A percentile compares a stretch with the other conserved stretches of the same genome.
Conservation (phyloP, 2,329 filamentous ascomycete species). For the Orbilia blumenaviensis region DNA sequence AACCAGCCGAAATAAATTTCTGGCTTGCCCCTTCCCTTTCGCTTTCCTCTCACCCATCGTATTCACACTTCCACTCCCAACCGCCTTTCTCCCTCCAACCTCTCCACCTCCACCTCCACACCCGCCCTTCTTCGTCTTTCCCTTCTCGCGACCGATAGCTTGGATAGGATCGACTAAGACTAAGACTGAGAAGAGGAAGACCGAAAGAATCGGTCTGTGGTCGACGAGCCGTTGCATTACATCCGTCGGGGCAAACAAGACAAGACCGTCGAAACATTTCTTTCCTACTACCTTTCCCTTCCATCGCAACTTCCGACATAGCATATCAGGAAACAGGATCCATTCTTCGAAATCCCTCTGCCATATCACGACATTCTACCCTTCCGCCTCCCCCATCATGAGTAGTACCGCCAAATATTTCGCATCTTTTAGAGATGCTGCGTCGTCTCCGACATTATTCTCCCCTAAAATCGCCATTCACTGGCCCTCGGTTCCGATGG, state of each 20-base stretch:
- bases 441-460: constrained; percentile 47
- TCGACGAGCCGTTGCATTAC: constrained; percentile 4
- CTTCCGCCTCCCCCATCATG: constrained; percentile 26
- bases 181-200: constrained; percentile 22
- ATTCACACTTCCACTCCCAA: constrained; percentile 9
- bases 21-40: constrained; percentile 51
- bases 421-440: constrained; percentile 47
- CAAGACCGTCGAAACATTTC: neutral
- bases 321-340: too few relatives aligned
- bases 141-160: constrained; percentile 17
- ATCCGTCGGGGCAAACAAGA: too few relatives aligned
- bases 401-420: constrained; percentile 40
- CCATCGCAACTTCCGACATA: constrained; percentile 22
- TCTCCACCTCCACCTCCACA: constrained; percentile 15
- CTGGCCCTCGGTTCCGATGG: constrained; percentile 57
- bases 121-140: constrained; percentile 22
- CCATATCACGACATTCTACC: constrained; percentile 12
- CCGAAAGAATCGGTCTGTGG: constrained; percentile 11
- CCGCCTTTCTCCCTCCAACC: constrained; percentile 4
- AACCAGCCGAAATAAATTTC: constrained; percentile 42
- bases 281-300: constrained; percentile 3
- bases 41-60: constrained; percentile 11
- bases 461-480: constrained; percentile 54
- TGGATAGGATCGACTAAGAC: neutral
- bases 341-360: neutral